Conservation (phyloP, 169 alveolate species). For the Plasmodium adleri region DNA sequence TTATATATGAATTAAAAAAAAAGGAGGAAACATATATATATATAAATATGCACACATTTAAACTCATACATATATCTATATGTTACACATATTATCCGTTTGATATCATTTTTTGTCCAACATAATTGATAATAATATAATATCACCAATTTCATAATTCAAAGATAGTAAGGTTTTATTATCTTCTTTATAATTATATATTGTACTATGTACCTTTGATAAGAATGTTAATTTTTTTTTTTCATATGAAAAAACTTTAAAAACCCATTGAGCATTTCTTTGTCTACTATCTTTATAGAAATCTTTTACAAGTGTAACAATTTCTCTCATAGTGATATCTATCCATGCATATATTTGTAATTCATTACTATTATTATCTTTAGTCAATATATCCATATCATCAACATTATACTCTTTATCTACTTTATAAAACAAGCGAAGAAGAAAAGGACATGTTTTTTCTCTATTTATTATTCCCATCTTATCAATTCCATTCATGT, state of each 20-base stretch:
- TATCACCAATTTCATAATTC: slow-evolving; percentile 70
- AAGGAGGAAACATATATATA: not conserved
- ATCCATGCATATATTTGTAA: slow-evolving; percentile 72
- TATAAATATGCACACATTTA: not conserved
- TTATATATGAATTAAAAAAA: slow-evolving; percentile 5
- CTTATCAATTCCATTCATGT: not conserved
- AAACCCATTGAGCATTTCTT: slow-evolving; percentile 74
- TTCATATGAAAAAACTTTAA: slow-evolving; percentile 41
- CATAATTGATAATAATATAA: slow-evolving; percentile 39
- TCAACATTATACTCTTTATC: slow-evolving; percentile 39
- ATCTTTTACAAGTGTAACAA: slow-evolving; percentile 70
- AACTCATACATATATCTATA: not conserved
- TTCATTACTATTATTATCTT: slow-evolving; percentile 32
- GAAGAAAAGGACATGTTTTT: slow-evolving; percentile 60
- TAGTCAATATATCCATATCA: slow-evolving; percentile 5
- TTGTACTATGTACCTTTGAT: slow-evolving; percentile 68
- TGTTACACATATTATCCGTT: not conserved
- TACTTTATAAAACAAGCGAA: slow-evolving; percentile 55
- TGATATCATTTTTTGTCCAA: slow-evolving; percentile 11
- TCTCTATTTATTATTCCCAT: slow-evolving; percentile 62
- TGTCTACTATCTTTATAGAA: slow-evolving; percentile 73
- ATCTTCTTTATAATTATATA: slow-evolving; percentile 55
- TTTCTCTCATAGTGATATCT: slow-evolving; percentile 72
- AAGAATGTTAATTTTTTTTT: slow-evolving; percentile 22
- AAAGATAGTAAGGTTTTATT: slow-evolving; percentile 57